These are phyloP conservation scores for Phytophthora palmivora DNA, from an alignment of 352 stramenopile species.

Conservation along the genomic window DNA sequence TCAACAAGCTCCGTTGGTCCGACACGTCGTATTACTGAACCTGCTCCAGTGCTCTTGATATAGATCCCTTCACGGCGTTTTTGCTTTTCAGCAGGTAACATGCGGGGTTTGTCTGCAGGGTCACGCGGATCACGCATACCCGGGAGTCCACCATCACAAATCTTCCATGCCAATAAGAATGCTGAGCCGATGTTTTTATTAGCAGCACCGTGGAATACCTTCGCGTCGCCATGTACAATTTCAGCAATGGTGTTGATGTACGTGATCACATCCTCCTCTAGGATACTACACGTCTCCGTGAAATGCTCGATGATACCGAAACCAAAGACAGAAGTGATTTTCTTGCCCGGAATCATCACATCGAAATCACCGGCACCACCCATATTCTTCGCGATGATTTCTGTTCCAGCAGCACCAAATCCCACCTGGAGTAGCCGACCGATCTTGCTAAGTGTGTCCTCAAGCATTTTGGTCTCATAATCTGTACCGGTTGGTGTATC, in stretches of 20 bases:
- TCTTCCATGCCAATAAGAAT: constrained; percentile 97
- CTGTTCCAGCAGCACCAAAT: constrained; percentile 96
- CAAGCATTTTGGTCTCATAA: constrained; percentile 97
- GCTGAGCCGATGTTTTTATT: constrained; percentile 97
- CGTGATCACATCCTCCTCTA: constrained; percentile 97
- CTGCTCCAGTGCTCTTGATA: constrained; percentile 63
- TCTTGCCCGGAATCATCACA: constrained; percentile 97
- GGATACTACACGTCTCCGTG: constrained; percentile 91
- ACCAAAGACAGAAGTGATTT: constrained; percentile 96
- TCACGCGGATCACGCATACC: constrained; percentile 88
- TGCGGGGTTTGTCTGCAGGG: constrained; percentile 70
- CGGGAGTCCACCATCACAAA: constrained; percentile 90
- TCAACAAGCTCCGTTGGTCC: constrained; percentile 90
- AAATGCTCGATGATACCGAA: constrained; percentile 98
- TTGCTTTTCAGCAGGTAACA: constrained; percentile 70
- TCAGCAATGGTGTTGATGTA: constrained; percentile 98
- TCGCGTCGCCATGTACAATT: constrained; percentile 95
- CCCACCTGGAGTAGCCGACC: constrained; percentile 95
- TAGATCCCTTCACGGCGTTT: constrained; percentile 76
- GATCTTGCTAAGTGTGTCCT: constrained; percentile 96
- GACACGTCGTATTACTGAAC: constrained; percentile 50
- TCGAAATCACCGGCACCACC: constrained; percentile 92
- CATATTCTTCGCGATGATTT: constrained; percentile 99
- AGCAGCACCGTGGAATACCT: constrained; percentile 93
- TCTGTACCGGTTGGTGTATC: constrained; percentile 54